Evolutionary conservation across 2,329 filamentous ascomycete genomes (phyloP).

Genomic region (Apiospora aurea): DNA sequence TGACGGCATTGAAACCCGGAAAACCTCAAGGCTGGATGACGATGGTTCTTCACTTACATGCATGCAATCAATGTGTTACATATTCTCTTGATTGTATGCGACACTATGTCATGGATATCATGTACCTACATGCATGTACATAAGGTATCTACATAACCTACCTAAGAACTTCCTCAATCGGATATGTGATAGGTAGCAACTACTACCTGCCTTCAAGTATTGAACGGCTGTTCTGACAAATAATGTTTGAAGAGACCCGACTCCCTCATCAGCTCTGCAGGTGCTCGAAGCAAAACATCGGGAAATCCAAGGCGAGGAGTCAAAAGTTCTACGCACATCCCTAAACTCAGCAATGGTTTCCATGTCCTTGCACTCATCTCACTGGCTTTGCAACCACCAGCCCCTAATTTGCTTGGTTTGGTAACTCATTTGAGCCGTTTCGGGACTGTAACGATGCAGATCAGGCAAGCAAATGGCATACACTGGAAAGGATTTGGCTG

Average conservation of each 20-base stretch:
- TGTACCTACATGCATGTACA: no score
- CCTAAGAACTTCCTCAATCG: no score
- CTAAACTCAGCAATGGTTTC: neutral
- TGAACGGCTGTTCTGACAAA: no score
- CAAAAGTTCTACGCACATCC: neutral
- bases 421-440: constrained; percentile 5
- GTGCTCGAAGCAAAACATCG: neutral
- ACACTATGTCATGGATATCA: no score
- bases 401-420: neutral
- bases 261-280: neutral
- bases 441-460: neutral
- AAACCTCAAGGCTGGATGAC: neutral
- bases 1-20: neutral
- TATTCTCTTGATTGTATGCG: neutral
- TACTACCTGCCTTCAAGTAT: no score
- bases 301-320: neutral
- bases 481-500: neutral
- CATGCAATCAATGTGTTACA: neutral
- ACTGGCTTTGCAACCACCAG: neutral
- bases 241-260: no score
- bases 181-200: no score
- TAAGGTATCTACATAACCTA: no score
- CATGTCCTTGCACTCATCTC: neutral
- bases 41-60: neutral
- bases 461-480: constrained; percentile 8